Evolutionary conservation across 768 basidiomycete genomes (phyloP).

Genomic region (Phylloporus scabripes): DNA sequence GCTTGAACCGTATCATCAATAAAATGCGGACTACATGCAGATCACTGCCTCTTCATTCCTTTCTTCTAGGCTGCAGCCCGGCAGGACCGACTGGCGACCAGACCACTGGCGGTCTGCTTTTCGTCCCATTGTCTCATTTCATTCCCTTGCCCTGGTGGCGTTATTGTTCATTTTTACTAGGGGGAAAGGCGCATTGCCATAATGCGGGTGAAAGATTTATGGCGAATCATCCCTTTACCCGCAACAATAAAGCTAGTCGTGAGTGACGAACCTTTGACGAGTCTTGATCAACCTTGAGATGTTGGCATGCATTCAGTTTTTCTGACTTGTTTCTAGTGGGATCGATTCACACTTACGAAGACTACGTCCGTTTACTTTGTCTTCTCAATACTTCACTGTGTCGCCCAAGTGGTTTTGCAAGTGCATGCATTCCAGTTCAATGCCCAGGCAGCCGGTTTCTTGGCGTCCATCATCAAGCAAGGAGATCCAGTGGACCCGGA

Average conservation of each 20-base stretch:
- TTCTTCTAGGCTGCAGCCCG: conserved; percentile 22
- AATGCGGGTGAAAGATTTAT: conserved; percentile 40
- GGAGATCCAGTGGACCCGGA: conserved; percentile 45
- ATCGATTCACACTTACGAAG: conserved; percentile 62
- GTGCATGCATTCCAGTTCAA: conserved; percentile 63
- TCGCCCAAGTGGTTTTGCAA: conserved; percentile 65
- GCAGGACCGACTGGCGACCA: conserved; percentile 30
- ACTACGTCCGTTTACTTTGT: conserved; percentile 60
- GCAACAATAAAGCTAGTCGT: conserved; percentile 46
- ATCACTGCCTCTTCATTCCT: conserved; percentile 13
- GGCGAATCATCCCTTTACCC: conserved; percentile 34
- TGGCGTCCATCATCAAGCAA: conserved; percentile 45
- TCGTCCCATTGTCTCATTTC: conserved; percentile 2
- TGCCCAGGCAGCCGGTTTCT: conserved; percentile 47
- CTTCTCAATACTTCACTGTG: conserved; percentile 62
- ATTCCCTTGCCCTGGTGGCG: conserved; percentile 42
- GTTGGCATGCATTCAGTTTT: not conserved
- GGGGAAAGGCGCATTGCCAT: conserved; percentile 1
- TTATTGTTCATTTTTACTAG: conserved; percentile 23
- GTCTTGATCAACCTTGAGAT: not conserved
- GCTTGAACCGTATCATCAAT: not conserved
- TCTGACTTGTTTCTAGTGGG: conserved; percentile 43
- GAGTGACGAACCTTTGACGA: conserved; percentile 17
- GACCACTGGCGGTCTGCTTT: conserved; percentile 6
- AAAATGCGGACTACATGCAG: not conserved